Evolutionary conservation across 345 rosid species (phyloP).

Genomic region (Erucastrum elatum): DNA sequence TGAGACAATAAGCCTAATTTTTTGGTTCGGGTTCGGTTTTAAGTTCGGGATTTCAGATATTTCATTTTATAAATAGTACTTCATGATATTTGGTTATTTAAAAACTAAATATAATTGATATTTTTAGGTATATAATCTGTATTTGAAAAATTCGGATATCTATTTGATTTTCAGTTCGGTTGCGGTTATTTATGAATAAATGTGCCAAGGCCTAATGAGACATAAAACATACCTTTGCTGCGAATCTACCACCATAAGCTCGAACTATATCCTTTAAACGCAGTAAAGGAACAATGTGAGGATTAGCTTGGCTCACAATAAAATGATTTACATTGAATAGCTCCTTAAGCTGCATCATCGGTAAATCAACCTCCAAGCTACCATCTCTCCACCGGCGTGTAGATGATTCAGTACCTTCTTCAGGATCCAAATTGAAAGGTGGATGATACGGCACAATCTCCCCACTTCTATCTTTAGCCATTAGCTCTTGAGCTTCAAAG

Average conservation of each 20-base stretch:
- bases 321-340: constrained; percentile 96
- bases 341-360: constrained; percentile 98
- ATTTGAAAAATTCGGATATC: no score
- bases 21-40: no score
- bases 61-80: background rate
- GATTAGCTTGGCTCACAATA: constrained; percentile 98
- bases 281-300: constrained; percentile 84
- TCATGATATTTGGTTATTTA: background rate
- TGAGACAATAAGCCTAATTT: no score
- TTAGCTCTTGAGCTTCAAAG: constrained; percentile 96
- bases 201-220: background rate
- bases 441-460: constrained; percentile 96
- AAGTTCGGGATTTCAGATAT: no score
- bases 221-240: constrained; percentile 75
- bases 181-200: background rate
- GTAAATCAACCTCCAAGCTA: constrained; percentile 94
- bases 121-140: no score
- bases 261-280: constrained; percentile 79
- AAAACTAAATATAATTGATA: no score
- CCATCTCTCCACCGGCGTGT: constrained; percentile 97
- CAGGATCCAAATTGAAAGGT: constrained; percentile 86
- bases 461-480: constrained; percentile 97
- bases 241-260: constrained; percentile 92
- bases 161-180: no score
- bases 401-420: constrained; percentile 60